phyloP scores from a whole-genome alignment of 768 basidiomycete species.

The Psilocybe cyanescens region DNA sequence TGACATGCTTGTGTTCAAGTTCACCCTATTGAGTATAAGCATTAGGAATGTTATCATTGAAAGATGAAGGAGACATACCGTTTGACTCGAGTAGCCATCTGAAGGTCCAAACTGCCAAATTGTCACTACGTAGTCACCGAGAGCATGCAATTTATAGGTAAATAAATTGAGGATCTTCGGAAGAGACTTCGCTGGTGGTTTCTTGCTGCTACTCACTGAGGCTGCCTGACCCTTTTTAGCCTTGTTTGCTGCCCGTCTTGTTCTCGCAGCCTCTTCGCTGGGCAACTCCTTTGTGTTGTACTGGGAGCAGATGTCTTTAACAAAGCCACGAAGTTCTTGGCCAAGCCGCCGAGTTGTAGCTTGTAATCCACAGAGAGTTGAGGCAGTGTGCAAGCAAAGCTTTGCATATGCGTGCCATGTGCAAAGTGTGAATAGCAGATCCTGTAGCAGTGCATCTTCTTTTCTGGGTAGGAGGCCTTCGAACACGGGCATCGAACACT shows the following conservation, averaged over 20 bases:
- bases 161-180: conserved; percentile 11
- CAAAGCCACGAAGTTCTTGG: conserved; percentile 24
- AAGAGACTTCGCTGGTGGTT: not conserved
- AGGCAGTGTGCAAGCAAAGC: conserved; percentile 35
- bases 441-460: conserved; percentile 28
- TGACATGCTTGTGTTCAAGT: conserved; percentile 16
- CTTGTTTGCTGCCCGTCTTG: conserved; percentile 15
- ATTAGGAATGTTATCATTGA: not conserved
- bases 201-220: not conserved
- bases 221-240: not conserved
- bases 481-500: conserved; percentile 39
- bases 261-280: conserved; percentile 23
- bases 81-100: conserved; percentile 15
- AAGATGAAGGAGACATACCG: not conserved
- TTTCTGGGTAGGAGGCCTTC: conserved; percentile 28
- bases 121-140: conserved; percentile 15
- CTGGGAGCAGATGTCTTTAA: conserved; percentile 12
- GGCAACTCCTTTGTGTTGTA: conserved; percentile 23
- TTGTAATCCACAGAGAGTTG: conserved; percentile 30
- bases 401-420: conserved; percentile 43
- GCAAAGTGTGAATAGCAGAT: conserved; percentile 31
- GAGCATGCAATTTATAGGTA: conserved; percentile 14
- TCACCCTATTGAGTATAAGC: conserved; percentile 7
- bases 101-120: conserved; percentile 12
- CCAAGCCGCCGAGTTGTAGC: conserved; percentile 32